Evolutionary conservation across 306 rosid genomes (phyloP).

Genomic region (Oxytropis ochrocephala): DNA sequence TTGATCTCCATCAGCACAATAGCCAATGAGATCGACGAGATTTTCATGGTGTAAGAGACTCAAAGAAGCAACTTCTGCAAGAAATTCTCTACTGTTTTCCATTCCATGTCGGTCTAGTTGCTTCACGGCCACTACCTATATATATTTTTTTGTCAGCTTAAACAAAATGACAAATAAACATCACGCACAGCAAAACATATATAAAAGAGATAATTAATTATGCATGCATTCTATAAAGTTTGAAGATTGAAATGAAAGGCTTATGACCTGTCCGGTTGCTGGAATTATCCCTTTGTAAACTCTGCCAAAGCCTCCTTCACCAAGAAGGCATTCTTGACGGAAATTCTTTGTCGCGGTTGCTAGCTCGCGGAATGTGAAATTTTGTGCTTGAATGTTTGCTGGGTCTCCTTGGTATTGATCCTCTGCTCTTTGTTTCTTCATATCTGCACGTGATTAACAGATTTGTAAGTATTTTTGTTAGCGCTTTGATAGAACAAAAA

Average conservation of each 20-base stretch:
- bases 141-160: not conserved
- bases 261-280: slow-evolving; percentile 55
- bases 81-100: slow-evolving; percentile 57
- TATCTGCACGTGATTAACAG: slow-evolving; percentile 15
- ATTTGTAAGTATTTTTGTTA: no score
- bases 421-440: slow-evolving; percentile 29
- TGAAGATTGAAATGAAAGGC: not conserved
- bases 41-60: slow-evolving; percentile 62
- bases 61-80: slow-evolving; percentile 43
- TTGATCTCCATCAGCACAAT: slow-evolving; percentile 96
- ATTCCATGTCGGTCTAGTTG: slow-evolving; percentile 79
- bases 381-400: slow-evolving; percentile 34
- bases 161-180: not conserved
- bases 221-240: no score
- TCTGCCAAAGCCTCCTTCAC: slow-evolving; percentile 82
- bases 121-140: slow-evolving; percentile 76
- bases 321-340: slow-evolving; percentile 73
- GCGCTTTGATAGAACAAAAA: no score
- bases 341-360: slow-evolving; percentile 92
- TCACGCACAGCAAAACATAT: not conserved
- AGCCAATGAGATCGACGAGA: slow-evolving; percentile 70
- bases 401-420: slow-evolving; percentile 24
- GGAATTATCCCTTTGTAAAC: slow-evolving; percentile 66
- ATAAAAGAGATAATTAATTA: no score
- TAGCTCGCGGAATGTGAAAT: slow-evolving; percentile 76